These are phyloP conservation scores for Carpinus fangiana DNA, from an alignment of 306 rosid genomes.

Conservation along the genomic window DNA sequence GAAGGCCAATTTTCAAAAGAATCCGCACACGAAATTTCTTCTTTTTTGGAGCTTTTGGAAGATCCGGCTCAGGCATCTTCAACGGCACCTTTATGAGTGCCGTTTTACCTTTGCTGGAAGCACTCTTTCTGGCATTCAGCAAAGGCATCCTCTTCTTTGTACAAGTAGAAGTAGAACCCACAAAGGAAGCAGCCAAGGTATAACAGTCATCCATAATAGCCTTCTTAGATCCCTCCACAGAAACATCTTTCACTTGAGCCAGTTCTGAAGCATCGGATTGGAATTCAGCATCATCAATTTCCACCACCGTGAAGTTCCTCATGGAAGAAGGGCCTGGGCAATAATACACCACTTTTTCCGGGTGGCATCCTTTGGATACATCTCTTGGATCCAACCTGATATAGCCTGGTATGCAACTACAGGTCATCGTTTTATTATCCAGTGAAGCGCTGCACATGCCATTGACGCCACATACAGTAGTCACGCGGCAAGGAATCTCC, in stretches of 20 bases:
- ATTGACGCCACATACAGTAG: constrained; percentile 29
- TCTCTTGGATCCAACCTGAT: constrained; percentile 15
- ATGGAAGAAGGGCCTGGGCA: constrained; percentile 17
- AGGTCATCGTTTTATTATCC: constrained; percentile 28
- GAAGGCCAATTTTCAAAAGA: constrained; percentile 27
- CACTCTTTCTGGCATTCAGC: constrained; percentile 37
- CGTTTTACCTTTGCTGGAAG: constrained; percentile 30
- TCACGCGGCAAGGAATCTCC: constrained; percentile 36
- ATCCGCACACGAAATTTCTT: constrained; percentile 15
- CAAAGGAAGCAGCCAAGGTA: constrained; percentile 31
- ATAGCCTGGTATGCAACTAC: constrained; percentile 30
- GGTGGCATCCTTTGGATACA: constrained; percentile 31
- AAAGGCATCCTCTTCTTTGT: constrained; percentile 34
- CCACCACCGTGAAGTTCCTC: constrained; percentile 22
- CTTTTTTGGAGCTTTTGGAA: neutral
- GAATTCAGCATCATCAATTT: constrained; percentile 36
- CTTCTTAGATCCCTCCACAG: constrained; percentile 35
- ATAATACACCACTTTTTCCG: constrained; percentile 9
- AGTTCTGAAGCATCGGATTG: constrained; percentile 1
- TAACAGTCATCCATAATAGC: constrained; percentile 32
- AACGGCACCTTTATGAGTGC: constrained; percentile 27
- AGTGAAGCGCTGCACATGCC: constrained; percentile 31
- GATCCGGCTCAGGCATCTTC: neutral
- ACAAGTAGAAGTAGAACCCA: constrained; percentile 25
- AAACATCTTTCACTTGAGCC: neutral